These are phyloP conservation scores for Macrolepiota albuminosa DNA, from an alignment of 768 basidiomycete species.

Conservation along the genomic window DNA sequence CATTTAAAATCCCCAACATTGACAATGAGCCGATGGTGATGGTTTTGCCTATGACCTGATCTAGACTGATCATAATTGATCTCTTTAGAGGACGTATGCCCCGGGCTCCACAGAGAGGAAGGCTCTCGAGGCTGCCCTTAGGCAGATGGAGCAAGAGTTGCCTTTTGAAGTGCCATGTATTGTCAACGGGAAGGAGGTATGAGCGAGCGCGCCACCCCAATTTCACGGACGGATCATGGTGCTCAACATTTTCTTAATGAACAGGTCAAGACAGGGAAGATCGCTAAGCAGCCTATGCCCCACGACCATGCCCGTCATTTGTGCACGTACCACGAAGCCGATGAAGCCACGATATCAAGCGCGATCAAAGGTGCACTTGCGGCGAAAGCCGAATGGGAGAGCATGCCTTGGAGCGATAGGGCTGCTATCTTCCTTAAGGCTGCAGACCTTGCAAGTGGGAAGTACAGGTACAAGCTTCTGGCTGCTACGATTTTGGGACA, in stretches of 20 bases:
- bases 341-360: constrained; percentile 61
- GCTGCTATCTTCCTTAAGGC: constrained; percentile 99
- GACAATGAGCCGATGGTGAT: constrained; percentile 94
- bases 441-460: constrained; percentile 91
- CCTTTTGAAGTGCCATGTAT: constrained; percentile 94
- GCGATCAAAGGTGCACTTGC: constrained; percentile 88
- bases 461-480: constrained; percentile 92
- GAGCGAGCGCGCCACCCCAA: constrained; percentile 17
- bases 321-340: constrained; percentile 86
- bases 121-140: constrained; percentile 65
- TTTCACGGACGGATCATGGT: not conserved
- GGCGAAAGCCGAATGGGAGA: constrained; percentile 89
- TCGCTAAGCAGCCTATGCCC: constrained; percentile 78
- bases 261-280: constrained; percentile 76
- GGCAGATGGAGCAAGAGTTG: constrained; percentile 74
- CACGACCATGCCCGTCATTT: constrained; percentile 81
- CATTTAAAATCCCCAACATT: constrained; percentile 80
- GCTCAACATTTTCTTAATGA: constrained; percentile 4
- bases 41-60: not conserved
- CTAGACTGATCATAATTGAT: not conserved
- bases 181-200: constrained; percentile 82
- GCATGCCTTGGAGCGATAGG: constrained; percentile 92
- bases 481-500: constrained; percentile 98
- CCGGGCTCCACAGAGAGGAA: constrained; percentile 75
- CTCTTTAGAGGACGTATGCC: constrained; percentile 67